These are phyloP conservation scores for Penicillium sp. DNA, from an alignment of 2,329 filamentous ascomycete species.

Conservation along the genomic window DNA sequence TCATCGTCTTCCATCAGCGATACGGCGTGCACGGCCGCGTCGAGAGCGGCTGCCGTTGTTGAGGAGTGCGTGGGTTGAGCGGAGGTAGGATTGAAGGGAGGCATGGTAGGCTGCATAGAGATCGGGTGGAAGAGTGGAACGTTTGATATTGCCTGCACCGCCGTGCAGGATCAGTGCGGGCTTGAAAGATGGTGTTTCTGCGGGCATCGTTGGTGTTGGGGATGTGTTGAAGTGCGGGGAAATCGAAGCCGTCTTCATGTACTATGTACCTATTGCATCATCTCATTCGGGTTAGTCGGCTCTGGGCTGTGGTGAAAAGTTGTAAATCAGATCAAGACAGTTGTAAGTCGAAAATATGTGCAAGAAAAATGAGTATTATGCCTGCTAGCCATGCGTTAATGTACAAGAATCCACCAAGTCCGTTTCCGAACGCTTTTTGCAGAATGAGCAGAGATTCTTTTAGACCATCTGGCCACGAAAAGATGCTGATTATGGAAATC, in stretches of 20 bases:
- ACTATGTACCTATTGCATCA: neutral
- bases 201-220: conserved; percentile 3
- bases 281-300: neutral
- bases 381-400: conserved; percentile 32
- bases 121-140: conserved; percentile 53
- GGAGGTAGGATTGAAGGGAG: conserved; percentile 59
- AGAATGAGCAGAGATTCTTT: conserved; percentile 17
- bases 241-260: conserved; percentile 5
- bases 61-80: conserved; percentile 42
- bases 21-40: conserved; percentile 70
- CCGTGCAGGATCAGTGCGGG: conserved; percentile 67
- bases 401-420: conserved; percentile 29
- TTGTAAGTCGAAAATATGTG: conserved; percentile 1
- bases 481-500: conserved; percentile 23
- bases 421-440: conserved; percentile 14
- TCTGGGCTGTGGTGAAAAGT: neutral
- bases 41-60: conserved; percentile 55
- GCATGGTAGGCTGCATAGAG: conserved; percentile 56
- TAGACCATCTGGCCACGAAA: conserved; percentile 4
- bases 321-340: neutral
- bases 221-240: conserved; percentile 9
- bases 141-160: conserved; percentile 65
- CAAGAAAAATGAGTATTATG: conserved; percentile 25
- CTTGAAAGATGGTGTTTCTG: conserved; percentile 27
- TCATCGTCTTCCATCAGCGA: conserved; percentile 69